Percentiles rank a stretch among this genome's conserved stretches.
These are phyloP conservation scores for Emmonsiellopsis sp. DNA, from an alignment of 2,329 filamentous ascomycete genomes.

Conservation along the genomic window DNA sequence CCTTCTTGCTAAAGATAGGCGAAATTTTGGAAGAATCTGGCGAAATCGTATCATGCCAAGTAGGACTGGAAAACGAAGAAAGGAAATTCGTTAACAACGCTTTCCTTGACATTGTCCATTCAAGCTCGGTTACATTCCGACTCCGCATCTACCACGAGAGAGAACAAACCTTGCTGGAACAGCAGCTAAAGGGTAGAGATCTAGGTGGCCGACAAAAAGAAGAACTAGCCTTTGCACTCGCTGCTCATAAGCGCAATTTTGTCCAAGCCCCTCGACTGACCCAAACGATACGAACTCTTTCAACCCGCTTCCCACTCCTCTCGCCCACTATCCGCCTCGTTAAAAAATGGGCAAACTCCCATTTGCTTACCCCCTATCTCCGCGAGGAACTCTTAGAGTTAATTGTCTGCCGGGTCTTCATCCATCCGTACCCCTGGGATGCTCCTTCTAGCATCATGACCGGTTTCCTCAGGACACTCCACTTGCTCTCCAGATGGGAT, in stretches of 20 bases:
- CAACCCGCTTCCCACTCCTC: conserved; percentile 68
- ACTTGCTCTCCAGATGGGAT: conserved; percentile 79
- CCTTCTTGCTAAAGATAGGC: conserved; percentile 68
- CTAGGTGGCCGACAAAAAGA: conserved; percentile 57
- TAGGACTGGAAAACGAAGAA: conserved; percentile 72
- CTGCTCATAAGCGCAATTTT: conserved; percentile 61
- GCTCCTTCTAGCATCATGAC: conserved; percentile 65
- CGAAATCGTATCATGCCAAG: conserved; percentile 51
- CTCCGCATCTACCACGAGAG: conserved; percentile 82
- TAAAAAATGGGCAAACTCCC: conserved; percentile 81
- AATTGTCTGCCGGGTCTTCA: conserved; percentile 65
- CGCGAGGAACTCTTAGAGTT: conserved; percentile 77
- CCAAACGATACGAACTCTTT: conserved; percentile 69
- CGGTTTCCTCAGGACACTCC: conserved; percentile 71
- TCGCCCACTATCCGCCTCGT: conserved; percentile 74
- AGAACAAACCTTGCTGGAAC: conserved; percentile 70
- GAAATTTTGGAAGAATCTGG: conserved; percentile 58
- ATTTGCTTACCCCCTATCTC: conserved; percentile 70
- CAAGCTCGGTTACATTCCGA: conserved; percentile 64
- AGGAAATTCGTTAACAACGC: conserved; percentile 63
- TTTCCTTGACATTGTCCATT: conserved; percentile 72
- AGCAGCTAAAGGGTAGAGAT: conserved; percentile 65
- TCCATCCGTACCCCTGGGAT: conserved; percentile 72
- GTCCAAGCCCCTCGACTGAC: conserved; percentile 66
- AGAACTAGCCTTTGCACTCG: conserved; percentile 59